Evolutionary conservation across 441 rosid genomes (phyloP).

Genomic region (Erodium trifolium): DNA sequence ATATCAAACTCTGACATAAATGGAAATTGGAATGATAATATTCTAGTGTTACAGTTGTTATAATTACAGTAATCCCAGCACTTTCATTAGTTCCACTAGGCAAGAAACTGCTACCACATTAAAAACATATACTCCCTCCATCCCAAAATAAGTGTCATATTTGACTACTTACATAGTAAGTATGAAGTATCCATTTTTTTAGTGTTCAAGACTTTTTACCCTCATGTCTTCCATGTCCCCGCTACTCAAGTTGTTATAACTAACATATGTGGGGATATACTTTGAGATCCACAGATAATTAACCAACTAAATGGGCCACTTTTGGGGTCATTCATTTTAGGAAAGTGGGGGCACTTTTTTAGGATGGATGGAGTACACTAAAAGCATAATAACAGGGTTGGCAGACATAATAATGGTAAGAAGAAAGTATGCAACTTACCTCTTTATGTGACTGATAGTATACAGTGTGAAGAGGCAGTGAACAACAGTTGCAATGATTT

Average conservation of each 20-base stretch:
- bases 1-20: no score
- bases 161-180: no score
- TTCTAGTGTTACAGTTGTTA: no score
- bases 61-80: no score
- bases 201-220: neutral
- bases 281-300: no score
- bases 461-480: conserved; percentile 50
- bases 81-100: no score
- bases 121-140: no score
- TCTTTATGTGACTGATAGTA: conserved; percentile 83
- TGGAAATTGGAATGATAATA: no score
- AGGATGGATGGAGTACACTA: neutral
- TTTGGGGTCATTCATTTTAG: neutral
- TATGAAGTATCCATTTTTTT: neutral
- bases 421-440: conserved; percentile 35
- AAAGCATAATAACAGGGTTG: neutral
- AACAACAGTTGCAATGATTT: conserved; percentile 62
- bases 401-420: neutral
- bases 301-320: no score
- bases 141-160: no score
- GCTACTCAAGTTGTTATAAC: neutral
- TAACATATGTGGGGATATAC: no score
- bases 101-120: no score
- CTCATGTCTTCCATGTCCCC: neutral
- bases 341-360: neutral